Evolutionary conservation across 495 filamentous ascomycete species (phyloP).

Genomic region (Aspergillus cavernicola): DNA sequence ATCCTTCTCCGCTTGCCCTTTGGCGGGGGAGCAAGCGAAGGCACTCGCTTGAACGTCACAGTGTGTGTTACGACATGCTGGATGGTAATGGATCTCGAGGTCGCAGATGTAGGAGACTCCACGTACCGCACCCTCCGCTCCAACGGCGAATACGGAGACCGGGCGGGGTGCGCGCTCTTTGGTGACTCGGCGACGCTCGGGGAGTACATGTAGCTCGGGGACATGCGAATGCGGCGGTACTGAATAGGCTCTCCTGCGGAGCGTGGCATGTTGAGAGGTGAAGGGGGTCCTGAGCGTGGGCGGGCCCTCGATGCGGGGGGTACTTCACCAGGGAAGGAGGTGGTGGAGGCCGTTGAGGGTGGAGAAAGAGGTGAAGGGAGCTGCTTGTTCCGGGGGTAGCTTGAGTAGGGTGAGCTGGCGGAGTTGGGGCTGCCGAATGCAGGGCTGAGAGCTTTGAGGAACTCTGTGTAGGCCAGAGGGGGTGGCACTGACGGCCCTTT

Average conservation of each 20-base stretch:
- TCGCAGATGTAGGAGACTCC: conserved; percentile 4
- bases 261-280: not conserved
- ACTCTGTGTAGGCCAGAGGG: conserved; percentile 19
- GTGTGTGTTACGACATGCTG: conserved; percentile 19
- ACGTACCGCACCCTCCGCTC: conserved; percentile 1
- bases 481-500: conserved; percentile 10
- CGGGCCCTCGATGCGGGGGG: not conserved
- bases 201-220: conserved; percentile 10
- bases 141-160: conserved; percentile 9
- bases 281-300: not conserved
- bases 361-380: conserved; percentile 9
- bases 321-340: conserved; percentile 1
- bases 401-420: conserved; percentile 6
- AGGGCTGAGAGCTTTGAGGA: conserved; percentile 19
- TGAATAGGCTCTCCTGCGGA: conserved; percentile 1
- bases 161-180: conserved; percentile 11
- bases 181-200: conserved; percentile 7
- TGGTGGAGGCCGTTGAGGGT: conserved; percentile 1
- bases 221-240: conserved; percentile 11
- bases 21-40: conserved; percentile 14
- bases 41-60: conserved; percentile 15
- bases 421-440: not conserved
- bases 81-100: conserved; percentile 5
- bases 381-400: conserved; percentile 11
- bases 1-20: conserved; percentile 3